Conservation (phyloP, 345 rosid genomes). For the Cochlearia excelsa region DNA sequence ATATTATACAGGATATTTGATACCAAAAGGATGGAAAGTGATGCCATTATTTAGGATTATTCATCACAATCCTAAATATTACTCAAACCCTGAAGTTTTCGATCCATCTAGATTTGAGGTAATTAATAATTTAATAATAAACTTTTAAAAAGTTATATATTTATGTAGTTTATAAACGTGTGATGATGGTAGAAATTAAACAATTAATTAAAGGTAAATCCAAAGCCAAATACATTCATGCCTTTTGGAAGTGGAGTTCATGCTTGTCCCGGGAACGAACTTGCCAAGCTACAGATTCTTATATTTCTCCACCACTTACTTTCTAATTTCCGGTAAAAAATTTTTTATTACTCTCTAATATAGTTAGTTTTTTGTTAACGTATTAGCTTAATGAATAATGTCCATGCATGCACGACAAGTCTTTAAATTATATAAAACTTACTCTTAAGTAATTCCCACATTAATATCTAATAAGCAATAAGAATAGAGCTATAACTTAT, state of each 20-base stretch:
- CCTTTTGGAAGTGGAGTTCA: constrained; percentile 97
- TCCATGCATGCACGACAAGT: neutral
- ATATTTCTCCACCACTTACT: constrained; percentile 70
- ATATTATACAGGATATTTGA: constrained; percentile 56
- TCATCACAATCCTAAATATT: constrained; percentile 76
- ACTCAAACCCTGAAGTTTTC: constrained; percentile 67
- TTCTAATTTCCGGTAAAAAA: constrained; percentile 75
- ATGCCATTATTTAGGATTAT: constrained; percentile 96
- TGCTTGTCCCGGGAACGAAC: constrained; percentile 89
- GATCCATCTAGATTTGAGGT: constrained; percentile 94
- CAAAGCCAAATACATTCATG: constrained; percentile 76
- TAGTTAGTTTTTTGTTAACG: neutral
- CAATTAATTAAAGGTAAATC: constrained; percentile 40
- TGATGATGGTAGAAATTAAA: neutral
- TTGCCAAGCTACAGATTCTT: constrained; percentile 86
- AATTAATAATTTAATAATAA: neutral
- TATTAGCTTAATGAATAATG: no score
- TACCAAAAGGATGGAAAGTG: constrained; percentile 99
- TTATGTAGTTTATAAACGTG: neutral
- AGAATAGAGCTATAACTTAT: no score
- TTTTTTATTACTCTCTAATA: neutral
- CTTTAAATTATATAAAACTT: neutral
- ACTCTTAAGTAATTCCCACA: no score
- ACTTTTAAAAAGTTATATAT: no score
- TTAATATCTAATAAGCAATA: no score